Percentiles rank a stretch among this genome's conserved stretches.
Conservation (phyloP, 2,329 filamentous ascomycete genomes). For the Basipetospora chlamydospora region DNA sequence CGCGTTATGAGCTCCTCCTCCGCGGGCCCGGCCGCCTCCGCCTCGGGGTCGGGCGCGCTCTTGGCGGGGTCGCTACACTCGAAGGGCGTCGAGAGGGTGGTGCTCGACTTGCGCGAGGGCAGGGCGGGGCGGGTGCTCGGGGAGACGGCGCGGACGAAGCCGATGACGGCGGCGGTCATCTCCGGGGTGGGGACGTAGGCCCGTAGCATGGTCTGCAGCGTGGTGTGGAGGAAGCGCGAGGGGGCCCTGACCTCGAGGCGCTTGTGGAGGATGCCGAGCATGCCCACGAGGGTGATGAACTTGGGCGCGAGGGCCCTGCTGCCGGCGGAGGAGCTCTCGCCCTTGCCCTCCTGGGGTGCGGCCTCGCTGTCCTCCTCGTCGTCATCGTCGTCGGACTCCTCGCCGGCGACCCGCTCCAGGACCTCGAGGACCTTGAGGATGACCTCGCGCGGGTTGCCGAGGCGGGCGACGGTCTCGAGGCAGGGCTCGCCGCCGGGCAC, state of each 20-base stretch:
- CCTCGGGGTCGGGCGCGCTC: slow-evolving; percentile 49
- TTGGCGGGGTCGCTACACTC: slow-evolving; percentile 33
- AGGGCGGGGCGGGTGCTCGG: slow-evolving; percentile 50
- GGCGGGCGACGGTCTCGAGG: slow-evolving; percentile 57
- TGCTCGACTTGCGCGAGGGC: slow-evolving; percentile 43
- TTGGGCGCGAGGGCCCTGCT: slow-evolving; percentile 22
- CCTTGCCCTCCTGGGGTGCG: slow-evolving; percentile 12
- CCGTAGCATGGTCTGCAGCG: slow-evolving; percentile 56
- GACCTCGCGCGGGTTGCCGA: slow-evolving; percentile 70
- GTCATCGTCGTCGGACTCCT: slow-evolving; percentile 23
- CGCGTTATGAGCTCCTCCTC: slow-evolving; percentile 49
- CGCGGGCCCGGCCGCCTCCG: slow-evolving; percentile 31
- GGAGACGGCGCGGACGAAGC: slow-evolving; percentile 55
- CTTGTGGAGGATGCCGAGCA: slow-evolving; percentile 58
- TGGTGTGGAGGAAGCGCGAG: slow-evolving; percentile 63
- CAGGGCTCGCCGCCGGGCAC: slow-evolving; percentile 55
- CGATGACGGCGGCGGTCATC: slow-evolving; percentile 55
- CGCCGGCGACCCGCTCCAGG: slow-evolving; percentile 37
- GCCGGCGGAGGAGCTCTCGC: slow-evolving; percentile 6
- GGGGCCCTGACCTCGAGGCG: slow-evolving; percentile 66
- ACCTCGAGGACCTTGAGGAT: slow-evolving; percentile 68
- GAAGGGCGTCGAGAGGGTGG: slow-evolving; percentile 38
- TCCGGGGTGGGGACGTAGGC: slow-evolving; percentile 52
- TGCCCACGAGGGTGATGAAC: slow-evolving; percentile 55
- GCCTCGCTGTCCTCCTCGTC: slow-evolving; percentile 22